These are phyloP conservation scores for Ustilago nuda DNA, from an alignment of 1,284 basidiomycete genomes.

Conservation along the genomic window DNA sequence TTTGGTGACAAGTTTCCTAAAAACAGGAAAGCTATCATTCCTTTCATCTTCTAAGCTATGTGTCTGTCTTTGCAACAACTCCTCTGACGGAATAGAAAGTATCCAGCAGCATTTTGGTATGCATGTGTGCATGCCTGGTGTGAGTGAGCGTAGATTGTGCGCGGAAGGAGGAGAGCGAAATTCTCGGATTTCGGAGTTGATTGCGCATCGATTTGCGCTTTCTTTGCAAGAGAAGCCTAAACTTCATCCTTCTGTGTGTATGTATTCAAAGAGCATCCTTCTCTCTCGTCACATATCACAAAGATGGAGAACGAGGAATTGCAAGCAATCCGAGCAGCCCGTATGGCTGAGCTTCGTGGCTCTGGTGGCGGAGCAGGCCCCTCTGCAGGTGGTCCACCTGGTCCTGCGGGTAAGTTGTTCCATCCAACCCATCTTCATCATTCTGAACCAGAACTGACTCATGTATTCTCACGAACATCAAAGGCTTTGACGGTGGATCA, in stretches of 20 bases:
- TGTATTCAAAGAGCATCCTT: slow-evolving; percentile 15
- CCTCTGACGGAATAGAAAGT: not conserved
- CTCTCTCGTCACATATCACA: not conserved
- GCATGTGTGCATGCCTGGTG: not conserved
- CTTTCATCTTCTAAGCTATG: slow-evolving; percentile 74
- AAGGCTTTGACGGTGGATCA: slow-evolving; percentile 23
- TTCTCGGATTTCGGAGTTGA: slow-evolving; percentile 9
- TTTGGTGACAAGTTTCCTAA: slow-evolving; percentile 77
- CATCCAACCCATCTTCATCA: not conserved
- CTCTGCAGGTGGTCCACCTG: slow-evolving; percentile 21
- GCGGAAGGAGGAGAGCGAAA: not conserved
- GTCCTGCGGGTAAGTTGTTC: slow-evolving; percentile 22
- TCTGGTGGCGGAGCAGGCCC: slow-evolving; percentile 23
- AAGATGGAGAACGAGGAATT: slow-evolving; percentile 69
- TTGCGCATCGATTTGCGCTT: slow-evolving; percentile 3
- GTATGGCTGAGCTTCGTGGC: slow-evolving; percentile 64
- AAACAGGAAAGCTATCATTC: slow-evolving; percentile 77
- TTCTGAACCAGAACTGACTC: not conserved
- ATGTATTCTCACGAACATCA: too few species aligned
- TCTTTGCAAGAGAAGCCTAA: not conserved
- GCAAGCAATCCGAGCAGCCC: slow-evolving; percentile 67
- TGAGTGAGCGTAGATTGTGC: not conserved
- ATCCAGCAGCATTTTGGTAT: too few species aligned
- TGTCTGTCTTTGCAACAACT: not conserved
- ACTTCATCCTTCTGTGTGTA: not conserved